These are phyloP conservation scores for Colletotrichum lentis DNA, from an alignment of 2,329 filamentous ascomycete genomes.

Conservation along the genomic window DNA sequence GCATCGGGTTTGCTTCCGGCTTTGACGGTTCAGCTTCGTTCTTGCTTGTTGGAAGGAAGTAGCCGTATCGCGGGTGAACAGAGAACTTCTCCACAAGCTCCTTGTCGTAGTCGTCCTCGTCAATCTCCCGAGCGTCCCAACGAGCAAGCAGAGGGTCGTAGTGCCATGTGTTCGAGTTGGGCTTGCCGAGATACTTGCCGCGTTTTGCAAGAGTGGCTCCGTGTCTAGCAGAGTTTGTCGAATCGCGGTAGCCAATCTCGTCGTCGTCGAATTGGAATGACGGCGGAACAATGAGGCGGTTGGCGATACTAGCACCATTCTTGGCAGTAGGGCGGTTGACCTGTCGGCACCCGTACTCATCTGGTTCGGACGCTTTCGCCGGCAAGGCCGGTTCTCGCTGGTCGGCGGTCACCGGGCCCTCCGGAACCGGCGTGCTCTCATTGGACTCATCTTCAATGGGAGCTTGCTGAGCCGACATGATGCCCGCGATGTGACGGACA, in stretches of 20 bases:
- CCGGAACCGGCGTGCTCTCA: slow-evolving; percentile 39
- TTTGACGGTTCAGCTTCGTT: slow-evolving; percentile 55
- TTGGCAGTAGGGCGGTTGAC: slow-evolving; percentile 53
- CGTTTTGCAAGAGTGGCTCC: slow-evolving; percentile 62
- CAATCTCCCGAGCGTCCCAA: slow-evolving; percentile 61
- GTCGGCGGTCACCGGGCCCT: slow-evolving; percentile 43
- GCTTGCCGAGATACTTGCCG: slow-evolving; percentile 62
- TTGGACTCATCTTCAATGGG: slow-evolving; percentile 44
- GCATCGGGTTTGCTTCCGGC: slow-evolving; percentile 54
- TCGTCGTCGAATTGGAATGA: slow-evolving; percentile 58
- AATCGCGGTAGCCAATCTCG: slow-evolving; percentile 69
- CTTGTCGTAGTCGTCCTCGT: slow-evolving; percentile 60
- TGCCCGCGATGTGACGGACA: slow-evolving; percentile 40
- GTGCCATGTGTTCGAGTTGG: slow-evolving; percentile 63
- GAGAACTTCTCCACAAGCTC: slow-evolving; percentile 58
- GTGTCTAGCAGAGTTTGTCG: slow-evolving; percentile 63
- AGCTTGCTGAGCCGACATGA: slow-evolving; percentile 47
- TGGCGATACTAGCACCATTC: slow-evolving; percentile 53
- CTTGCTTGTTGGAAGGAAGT: slow-evolving; percentile 58
- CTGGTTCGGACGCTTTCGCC: slow-evolving; percentile 52
- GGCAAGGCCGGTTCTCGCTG: slow-evolving; percentile 43
- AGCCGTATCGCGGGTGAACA: slow-evolving; percentile 63
- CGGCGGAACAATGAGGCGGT: slow-evolving; percentile 62
- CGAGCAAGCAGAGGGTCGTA: slow-evolving; percentile 62
- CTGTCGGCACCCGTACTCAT: slow-evolving; percentile 61